Conservation (phyloP, 345 rosid species). For the Jatropha curcas region DNA sequence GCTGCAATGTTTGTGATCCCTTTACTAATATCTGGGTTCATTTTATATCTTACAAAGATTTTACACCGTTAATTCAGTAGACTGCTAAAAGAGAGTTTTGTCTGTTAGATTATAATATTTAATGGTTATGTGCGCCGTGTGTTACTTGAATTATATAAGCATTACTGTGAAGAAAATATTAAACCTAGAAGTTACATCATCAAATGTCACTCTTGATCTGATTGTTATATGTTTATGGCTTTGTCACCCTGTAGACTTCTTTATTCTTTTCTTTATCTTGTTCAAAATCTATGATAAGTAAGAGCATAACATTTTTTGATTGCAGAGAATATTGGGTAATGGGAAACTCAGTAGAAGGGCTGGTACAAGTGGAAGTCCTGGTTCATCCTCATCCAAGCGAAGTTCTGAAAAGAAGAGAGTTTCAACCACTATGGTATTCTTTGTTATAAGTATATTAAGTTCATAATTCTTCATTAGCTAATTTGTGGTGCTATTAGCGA, state of each 20-base stretch:
- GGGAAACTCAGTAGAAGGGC: slow-evolving; percentile 53
- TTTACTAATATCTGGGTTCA: not conserved
- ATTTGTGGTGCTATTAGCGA: not conserved
- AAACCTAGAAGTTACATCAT: not conserved
- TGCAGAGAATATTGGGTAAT: slow-evolving; percentile 48
- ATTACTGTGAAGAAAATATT: not conserved
- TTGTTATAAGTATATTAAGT: not conserved
- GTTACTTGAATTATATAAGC: not conserved
- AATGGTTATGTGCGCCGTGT: not conserved
- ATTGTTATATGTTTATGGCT: not conserved
- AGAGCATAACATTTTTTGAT: not conserved
- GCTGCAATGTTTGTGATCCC: not conserved
- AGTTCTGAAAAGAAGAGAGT: slow-evolving; percentile 55
- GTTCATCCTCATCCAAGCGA: slow-evolving; percentile 51
- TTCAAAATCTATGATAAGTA: not conserved
- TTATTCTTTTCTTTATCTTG: not conserved
- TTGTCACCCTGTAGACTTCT: not conserved
- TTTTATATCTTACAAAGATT: not conserved
- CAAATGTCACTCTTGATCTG: not conserved
- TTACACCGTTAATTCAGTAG: not conserved
- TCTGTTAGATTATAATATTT: too few species aligned
- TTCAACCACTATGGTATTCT: slow-evolving; percentile 50
- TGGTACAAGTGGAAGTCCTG: slow-evolving; percentile 41
- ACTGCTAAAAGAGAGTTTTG: not conserved
- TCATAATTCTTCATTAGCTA: not conserved